phyloP scores from a whole-genome alignment of 1,284 basidiomycete genomes.

The Trametes sp. region DNA sequence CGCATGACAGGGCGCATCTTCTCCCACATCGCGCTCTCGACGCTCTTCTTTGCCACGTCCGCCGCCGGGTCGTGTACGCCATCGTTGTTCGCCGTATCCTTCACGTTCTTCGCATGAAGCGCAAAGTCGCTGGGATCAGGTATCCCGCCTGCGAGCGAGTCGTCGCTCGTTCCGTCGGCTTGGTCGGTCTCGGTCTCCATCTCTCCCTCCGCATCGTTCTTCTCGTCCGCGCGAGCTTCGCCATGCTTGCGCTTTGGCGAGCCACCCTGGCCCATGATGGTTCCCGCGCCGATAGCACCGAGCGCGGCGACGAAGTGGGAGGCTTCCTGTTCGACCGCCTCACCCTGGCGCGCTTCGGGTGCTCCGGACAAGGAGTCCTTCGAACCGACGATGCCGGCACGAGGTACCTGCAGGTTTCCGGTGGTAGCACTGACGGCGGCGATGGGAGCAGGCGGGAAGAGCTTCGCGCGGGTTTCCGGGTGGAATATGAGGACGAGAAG shows the following conservation, averaged over 20 bases:
- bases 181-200: slow-evolving; percentile 35
- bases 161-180: slow-evolving; percentile 24
- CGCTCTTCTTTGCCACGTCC: slow-evolving; percentile 42
- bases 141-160: slow-evolving; percentile 32
- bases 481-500: slow-evolving; percentile 52
- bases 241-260: slow-evolving; percentile 30
- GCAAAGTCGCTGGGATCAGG: slow-evolving; percentile 46
- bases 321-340: slow-evolving; percentile 53
- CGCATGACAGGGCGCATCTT: slow-evolving; percentile 48
- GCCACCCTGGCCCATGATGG: slow-evolving; percentile 46
- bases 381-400: slow-evolving; percentile 38
- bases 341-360: slow-evolving; percentile 49
- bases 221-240: slow-evolving; percentile 27
- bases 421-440: slow-evolving; percentile 42
- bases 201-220: slow-evolving; percentile 33
- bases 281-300: slow-evolving; percentile 46
- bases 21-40: slow-evolving; percentile 42
- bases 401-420: slow-evolving; percentile 41
- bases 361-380: slow-evolving; percentile 43
- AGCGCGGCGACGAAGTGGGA: slow-evolving; percentile 49
- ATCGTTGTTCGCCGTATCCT: slow-evolving; percentile 40
- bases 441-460: slow-evolving; percentile 60
- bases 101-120: slow-evolving; percentile 26
- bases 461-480: slow-evolving; percentile 48
- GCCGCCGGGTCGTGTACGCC: slow-evolving; percentile 23